A percentile compares a stretch with the other conserved stretches of the same genome.
Evolutionary conservation across 2,329 filamentous ascomycete genomes (phyloP).

Genomic region (Fusarium sp.): DNA sequence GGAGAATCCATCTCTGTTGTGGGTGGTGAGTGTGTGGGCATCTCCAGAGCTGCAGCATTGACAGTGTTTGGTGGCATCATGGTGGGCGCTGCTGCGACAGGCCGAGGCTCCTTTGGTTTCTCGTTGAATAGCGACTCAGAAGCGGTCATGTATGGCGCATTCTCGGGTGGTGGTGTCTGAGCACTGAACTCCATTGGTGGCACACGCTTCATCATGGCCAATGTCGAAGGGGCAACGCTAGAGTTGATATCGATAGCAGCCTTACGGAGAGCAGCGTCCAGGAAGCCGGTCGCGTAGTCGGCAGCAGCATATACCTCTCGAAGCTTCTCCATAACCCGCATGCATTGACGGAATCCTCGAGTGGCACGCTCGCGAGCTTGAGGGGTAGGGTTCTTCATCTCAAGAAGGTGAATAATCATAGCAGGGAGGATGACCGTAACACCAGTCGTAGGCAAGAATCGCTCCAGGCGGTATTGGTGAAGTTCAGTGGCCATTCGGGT

Average conservation of each 20-base stretch:
- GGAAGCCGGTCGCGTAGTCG: conserved; percentile 94
- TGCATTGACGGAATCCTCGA: conserved; percentile 88
- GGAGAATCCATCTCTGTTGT: conserved; percentile 59
- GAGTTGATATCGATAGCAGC: conserved; percentile 78
- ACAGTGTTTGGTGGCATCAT: conserved; percentile 56
- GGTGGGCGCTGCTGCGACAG: conserved; percentile 26
- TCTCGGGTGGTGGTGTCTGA: conserved; percentile 68
- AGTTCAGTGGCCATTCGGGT: conserved; percentile 85
- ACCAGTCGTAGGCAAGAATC: conserved; percentile 86
- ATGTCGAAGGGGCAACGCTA: conserved; percentile 50
- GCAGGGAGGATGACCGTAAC: conserved; percentile 92
- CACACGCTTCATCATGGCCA: conserved; percentile 54
- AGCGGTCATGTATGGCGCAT: conserved; percentile 58
- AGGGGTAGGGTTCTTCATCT: conserved; percentile 86
- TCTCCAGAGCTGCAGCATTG: conserved; percentile 53
- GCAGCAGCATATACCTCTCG: conserved; percentile 92
- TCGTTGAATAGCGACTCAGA: conserved; percentile 56
- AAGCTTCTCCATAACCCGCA: conserved; percentile 88
- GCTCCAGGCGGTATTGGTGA: conserved; percentile 77
- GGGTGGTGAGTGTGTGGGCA: conserved; percentile 58
- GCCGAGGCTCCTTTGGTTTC: conserved; percentile 44
- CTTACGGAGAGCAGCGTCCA: conserved; percentile 92
- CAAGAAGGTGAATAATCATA: conserved; percentile 92
- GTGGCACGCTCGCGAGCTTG: conserved; percentile 79
- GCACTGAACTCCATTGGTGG: conserved; percentile 55